Conservation (phyloP, 768 basidiomycete species). For the Rhizopogon vulgaris region DNA sequence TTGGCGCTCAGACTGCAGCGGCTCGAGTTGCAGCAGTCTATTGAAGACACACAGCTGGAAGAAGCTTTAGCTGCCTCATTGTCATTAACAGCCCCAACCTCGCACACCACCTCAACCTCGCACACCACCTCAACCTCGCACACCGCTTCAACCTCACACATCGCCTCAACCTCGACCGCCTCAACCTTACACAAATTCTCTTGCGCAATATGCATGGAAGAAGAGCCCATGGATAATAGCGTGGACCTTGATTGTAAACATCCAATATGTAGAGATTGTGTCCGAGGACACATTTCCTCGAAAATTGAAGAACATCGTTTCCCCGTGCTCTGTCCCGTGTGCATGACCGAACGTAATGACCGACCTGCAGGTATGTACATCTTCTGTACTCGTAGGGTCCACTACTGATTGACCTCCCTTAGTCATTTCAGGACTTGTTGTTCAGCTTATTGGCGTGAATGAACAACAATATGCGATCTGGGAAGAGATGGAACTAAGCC, state of each 20-base stretch:
- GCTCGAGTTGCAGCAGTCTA: constrained; percentile 31
- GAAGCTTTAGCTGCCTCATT: constrained; percentile 17
- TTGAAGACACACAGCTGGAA: constrained; percentile 32
- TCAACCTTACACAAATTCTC: constrained; percentile 31
- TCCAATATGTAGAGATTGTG: constrained; percentile 47
- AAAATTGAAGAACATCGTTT: constrained; percentile 50
- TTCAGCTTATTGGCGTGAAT: constrained; percentile 40
- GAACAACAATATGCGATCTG: constrained; percentile 36
- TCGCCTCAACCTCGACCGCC: no score
- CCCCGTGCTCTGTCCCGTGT: constrained; percentile 59
- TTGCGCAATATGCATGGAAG: constrained; percentile 55
- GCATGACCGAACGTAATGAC: constrained; percentile 27
- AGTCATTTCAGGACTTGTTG: constrained; percentile 36
- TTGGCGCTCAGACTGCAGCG: constrained; percentile 8
- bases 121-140: no score
- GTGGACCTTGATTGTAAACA: constrained; percentile 46
- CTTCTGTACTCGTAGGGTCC: neutral
- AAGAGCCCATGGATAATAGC: constrained; percentile 34
- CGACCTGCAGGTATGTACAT: constrained; percentile 21
- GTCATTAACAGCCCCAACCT: neutral
- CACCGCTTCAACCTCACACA: no score
- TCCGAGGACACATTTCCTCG: constrained; percentile 34
- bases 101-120: no score
- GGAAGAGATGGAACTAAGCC: constrained; percentile 41
- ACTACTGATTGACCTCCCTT: neutral